Evolutionary conservation across 768 basidiomycete species (phyloP).

Genomic region (Amanita jacksonii): DNA sequence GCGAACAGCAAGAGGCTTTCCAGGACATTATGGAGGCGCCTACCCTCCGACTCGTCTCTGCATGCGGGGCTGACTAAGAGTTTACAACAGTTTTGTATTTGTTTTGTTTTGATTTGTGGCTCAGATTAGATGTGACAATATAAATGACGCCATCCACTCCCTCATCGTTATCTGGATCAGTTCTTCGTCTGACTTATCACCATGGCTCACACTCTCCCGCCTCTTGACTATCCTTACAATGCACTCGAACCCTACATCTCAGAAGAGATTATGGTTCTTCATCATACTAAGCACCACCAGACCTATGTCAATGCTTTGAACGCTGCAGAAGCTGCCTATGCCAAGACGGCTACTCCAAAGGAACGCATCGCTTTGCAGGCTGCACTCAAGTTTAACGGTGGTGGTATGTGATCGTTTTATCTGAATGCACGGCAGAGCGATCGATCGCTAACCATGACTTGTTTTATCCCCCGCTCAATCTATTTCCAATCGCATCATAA

Average conservation of each 20-base stretch:
- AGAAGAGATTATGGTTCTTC: constrained; percentile 85
- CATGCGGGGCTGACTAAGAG: background rate
- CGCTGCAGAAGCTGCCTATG: constrained; percentile 74
- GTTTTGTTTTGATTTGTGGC: constrained; percentile 4
- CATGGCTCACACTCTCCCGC: constrained; percentile 54
- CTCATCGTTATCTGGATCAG: constrained; percentile 6
- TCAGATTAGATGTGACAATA: constrained; percentile 1
- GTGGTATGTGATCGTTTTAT: constrained; percentile 44
- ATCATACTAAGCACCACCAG: constrained; percentile 94
- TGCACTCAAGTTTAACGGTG: constrained; percentile 94
- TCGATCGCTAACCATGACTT: background rate
- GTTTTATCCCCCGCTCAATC: constrained; percentile 4
- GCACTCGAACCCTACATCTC: constrained; percentile 94
- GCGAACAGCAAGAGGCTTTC: background rate
- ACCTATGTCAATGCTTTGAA: constrained; percentile 91
- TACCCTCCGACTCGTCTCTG: constrained; percentile 5
- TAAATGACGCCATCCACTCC: constrained; percentile 4
- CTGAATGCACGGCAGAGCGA: background rate
- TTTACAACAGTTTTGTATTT: constrained; percentile 1
- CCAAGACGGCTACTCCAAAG: constrained; percentile 57
- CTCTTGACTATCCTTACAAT: constrained; percentile 72
- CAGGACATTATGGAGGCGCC: background rate
- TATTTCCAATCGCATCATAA: constrained; percentile 13
- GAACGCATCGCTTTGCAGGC: constrained; percentile 82
- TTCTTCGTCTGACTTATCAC: background rate